phyloP scores from a whole-genome alignment of 192 early-diverging fungal species.

The Rhizophagus sp. region DNA sequence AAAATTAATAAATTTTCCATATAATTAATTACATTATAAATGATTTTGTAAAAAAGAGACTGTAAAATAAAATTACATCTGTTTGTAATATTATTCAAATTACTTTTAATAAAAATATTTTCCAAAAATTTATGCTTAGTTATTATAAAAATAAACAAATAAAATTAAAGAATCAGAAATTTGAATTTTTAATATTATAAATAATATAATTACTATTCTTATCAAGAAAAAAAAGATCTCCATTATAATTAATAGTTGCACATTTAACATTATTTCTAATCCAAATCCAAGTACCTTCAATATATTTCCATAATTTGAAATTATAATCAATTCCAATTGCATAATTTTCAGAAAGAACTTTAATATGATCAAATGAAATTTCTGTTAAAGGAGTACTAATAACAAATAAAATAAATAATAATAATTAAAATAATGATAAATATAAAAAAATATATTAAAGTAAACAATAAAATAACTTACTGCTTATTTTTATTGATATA shows the following conservation, averaged over 20 bases:
- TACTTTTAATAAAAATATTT: too few relatives aligned
- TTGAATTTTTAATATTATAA: neutral
- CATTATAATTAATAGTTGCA: neutral
- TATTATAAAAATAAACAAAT: too few relatives aligned
- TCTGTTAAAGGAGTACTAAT: neutral
- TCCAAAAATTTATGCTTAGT: too few relatives aligned
- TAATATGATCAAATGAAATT: neutral
- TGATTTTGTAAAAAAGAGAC: too few relatives aligned
- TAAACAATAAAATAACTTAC: neutral
- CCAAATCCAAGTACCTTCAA: neutral
- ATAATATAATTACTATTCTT: neutral
- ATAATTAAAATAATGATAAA: neutral
- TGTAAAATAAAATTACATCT: too few relatives aligned
- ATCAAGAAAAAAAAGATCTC: neutral
- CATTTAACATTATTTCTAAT: neutral
- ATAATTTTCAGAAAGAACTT: neutral
- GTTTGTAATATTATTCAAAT: too few relatives aligned
- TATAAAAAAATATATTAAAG: too few relatives aligned
- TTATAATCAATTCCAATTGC: neutral
- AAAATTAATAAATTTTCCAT: too few relatives aligned
- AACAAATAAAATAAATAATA: neutral
- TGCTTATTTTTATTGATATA: neutral
- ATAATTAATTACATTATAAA: too few relatives aligned
- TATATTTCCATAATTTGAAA: neutral
- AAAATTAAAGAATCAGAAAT: too few relatives aligned